Conservation (phyloP, 176 grass and related monocot species). For the Carex cristatella region DNA sequence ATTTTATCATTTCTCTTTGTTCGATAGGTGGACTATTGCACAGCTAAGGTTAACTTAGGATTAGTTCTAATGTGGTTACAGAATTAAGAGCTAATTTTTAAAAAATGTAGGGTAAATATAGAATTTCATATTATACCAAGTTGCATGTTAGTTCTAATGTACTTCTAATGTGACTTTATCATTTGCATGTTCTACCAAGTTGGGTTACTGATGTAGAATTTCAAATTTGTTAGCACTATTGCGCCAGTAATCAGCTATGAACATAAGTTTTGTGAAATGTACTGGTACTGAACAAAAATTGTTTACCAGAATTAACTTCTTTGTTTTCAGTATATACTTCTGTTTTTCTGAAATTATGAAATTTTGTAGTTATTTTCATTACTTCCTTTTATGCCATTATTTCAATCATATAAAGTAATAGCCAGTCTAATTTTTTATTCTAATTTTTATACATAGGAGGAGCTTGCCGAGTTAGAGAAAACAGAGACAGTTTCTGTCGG, state of each 20-base stretch:
- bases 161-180: no score
- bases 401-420: neutral
- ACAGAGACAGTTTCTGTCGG: slow-evolving; percentile 52
- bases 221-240: neutral
- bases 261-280: neutral
- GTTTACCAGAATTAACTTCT: neutral
- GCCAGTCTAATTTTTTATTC: neutral
- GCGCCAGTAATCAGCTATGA: neutral
- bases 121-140: neutral
- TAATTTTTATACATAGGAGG: slow-evolving; percentile 44
- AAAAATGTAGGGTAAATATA: neutral
- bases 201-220: neutral
- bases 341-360: neutral
- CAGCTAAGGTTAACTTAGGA: neutral
- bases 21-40: neutral
- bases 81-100: no score
- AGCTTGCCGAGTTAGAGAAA: slow-evolving; percentile 64
- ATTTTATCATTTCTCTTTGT: neutral
- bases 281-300: neutral
- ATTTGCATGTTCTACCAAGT: no score
- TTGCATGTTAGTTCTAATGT: no score
- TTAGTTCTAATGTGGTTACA: neutral
- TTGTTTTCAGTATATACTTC: neutral
- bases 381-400: neutral
- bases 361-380: neutral